Conservation (phyloP, 257 asterid genomes). For the Galeopsis tetrahit region DNA sequence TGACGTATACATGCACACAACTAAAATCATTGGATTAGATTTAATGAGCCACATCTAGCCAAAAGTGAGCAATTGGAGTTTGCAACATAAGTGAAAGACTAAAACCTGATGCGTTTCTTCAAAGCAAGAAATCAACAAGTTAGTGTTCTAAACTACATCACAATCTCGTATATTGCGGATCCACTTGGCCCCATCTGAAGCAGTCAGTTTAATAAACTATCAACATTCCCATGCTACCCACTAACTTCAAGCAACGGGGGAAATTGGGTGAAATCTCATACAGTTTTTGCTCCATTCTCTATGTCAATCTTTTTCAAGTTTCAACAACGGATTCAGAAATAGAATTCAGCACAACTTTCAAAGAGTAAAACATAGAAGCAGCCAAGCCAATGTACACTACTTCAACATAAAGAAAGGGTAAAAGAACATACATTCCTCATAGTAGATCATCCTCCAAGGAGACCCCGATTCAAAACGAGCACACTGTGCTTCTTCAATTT, state of each 20-base stretch:
- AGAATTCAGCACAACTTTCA: not conserved
- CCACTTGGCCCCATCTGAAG: not conserved
- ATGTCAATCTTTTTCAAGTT: not conserved
- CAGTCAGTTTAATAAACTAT: not conserved
- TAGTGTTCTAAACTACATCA: not conserved
- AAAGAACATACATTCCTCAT: slow-evolving; percentile 1
- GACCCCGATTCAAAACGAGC: not conserved
- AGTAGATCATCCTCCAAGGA: slow-evolving; percentile 8
- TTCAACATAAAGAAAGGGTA: not conserved
- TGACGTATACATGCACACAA: too few relatives aligned
- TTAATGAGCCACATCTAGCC: not conserved
- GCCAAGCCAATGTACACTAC: not conserved
- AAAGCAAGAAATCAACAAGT: not conserved
- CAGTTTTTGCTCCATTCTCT: not conserved
- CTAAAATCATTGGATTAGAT: not conserved
- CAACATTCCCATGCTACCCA: not conserved
- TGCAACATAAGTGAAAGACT: not conserved
- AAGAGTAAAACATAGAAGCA: not conserved
- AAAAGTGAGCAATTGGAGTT: too few relatives aligned
- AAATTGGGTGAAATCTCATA: not conserved
- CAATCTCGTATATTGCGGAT: not conserved
- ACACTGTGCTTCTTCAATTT: slow-evolving; percentile 26
- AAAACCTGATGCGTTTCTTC: not conserved
- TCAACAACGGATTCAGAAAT: not conserved
- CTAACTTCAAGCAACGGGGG: not conserved